Conservation (phyloP, 2,329 filamentous ascomycete genomes). For the Zarea fungicola region DNA sequence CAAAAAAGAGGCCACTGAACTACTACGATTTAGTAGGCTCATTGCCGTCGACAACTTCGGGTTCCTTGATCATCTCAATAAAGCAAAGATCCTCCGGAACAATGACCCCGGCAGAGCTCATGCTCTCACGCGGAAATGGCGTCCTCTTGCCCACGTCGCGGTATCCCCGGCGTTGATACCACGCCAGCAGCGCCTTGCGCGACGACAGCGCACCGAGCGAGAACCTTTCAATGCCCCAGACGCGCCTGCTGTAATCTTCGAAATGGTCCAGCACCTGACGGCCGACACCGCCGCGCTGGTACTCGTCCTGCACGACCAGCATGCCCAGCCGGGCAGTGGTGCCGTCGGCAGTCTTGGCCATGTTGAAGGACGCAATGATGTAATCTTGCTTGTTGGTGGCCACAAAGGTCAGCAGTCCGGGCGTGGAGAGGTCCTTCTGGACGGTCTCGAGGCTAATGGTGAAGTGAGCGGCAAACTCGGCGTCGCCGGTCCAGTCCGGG, state of each 20-base stretch:
- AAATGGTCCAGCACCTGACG: slow-evolving; percentile 26
- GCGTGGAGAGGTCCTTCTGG: slow-evolving; percentile 43
- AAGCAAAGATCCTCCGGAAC: slow-evolving; percentile 29
- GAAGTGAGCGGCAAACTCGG: slow-evolving; percentile 61
- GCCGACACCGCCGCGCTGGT: slow-evolving; percentile 28
- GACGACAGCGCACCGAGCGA: slow-evolving; percentile 31
- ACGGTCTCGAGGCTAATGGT: slow-evolving; percentile 62
- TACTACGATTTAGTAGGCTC: not conserved
- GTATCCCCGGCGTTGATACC: slow-evolving; percentile 32
- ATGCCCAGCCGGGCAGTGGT: slow-evolving; percentile 22
- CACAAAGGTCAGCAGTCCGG: slow-evolving; percentile 26
- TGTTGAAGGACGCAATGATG: slow-evolving; percentile 21
- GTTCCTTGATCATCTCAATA: slow-evolving; percentile 30
- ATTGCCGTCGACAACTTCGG: not conserved
- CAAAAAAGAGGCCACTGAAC: not conserved
- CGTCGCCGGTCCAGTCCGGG: slow-evolving; percentile 30
- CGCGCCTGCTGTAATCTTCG: slow-evolving; percentile 22
- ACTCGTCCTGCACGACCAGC: slow-evolving; percentile 23
- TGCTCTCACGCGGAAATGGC: slow-evolving; percentile 25
- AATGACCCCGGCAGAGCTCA: slow-evolving; percentile 4
- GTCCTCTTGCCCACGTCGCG: slow-evolving; percentile 27
- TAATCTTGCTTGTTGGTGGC: slow-evolving; percentile 18
- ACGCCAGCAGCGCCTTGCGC: slow-evolving; percentile 29
- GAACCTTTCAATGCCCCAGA: slow-evolving; percentile 24
- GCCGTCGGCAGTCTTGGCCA: slow-evolving; percentile 16